Base-by-base conservation (phyloP, 2,329 filamentous ascomycete genomes). In the Chaetothyriales sp. region DNA sequence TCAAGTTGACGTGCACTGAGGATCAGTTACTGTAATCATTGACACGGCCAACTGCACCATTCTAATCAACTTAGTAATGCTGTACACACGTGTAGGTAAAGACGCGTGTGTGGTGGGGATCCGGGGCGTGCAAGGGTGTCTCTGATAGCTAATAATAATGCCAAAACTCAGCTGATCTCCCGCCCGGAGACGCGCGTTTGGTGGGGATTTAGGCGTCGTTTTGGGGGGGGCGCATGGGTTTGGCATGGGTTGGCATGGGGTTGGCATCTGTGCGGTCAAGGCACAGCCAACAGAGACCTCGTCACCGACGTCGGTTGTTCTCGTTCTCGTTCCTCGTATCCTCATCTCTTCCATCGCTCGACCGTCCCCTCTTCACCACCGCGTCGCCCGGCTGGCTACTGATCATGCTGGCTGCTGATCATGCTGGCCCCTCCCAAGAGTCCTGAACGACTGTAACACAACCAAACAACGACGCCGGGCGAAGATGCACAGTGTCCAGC, bases 401-500 rank as follows among this genome's bases (percentile, higher is more conserved):
- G 18, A 49, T 49, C 26, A 39, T 39, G 32, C 32, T 39, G 32
- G 32, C 18, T 46, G 22, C 43, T 12, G 18, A 49, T 49, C 26
- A 39, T 39, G 32, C 32, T 39, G 32, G 32, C 10, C 49, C 42
- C n/a, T 18, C 36, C 9, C 10, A 26, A 48, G 39, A 39, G 32
- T 15, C 32, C 32, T 39, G 32, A 39, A 39, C 32, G 10, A 39
- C 32, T 39, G 32, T 15, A 39, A 12, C 32, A 39, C 10, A 10
- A 15, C 32, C 15, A 2, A 39, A 39, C 10, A 2, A 5, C 15
- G 15, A 9, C 7, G n/a, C 28, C n/a, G 1, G 9, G 49, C 42
- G 53, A 75, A 60, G 45, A 84, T 84, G 81, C 79, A 84, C 65
- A 77, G 78, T 44, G 76, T 92, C 68, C 81, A 88, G 63, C 74